These are phyloP conservation scores for Zasmidium angulare DNA, from an alignment of 2,329 filamentous ascomycete genomes.

Conservation along the genomic window DNA sequence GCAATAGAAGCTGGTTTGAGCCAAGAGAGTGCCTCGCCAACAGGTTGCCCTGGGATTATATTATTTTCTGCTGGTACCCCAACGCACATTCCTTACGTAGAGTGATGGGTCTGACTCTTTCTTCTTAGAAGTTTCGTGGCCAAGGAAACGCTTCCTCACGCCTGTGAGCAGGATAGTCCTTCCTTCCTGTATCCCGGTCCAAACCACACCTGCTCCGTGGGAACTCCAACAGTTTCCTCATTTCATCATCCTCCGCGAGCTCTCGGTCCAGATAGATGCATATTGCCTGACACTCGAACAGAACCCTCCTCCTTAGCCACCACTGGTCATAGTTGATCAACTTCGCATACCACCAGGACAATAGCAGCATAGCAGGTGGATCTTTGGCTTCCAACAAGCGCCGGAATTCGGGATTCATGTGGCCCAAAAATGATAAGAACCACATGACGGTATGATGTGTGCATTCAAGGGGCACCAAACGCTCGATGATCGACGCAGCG, in stretches of 20 bases:
- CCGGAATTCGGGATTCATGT: slow-evolving; percentile 47
- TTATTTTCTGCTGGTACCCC: too few relatives aligned
- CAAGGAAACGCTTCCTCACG: neutral
- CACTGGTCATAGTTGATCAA: slow-evolving; percentile 47
- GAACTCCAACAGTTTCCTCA: slow-evolving; percentile 14
- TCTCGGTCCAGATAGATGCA: slow-evolving; percentile 41
- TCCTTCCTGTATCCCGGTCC: neutral
- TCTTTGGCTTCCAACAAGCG: slow-evolving; percentile 53
- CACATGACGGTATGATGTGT: slow-evolving; percentile 44
- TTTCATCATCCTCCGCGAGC: slow-evolving; percentile 10
- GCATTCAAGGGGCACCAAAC: slow-evolving; percentile 38
- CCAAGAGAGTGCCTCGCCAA: too few relatives aligned
- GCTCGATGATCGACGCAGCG: slow-evolving; percentile 35
- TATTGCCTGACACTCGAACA: slow-evolving; percentile 53
- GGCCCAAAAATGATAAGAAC: slow-evolving; percentile 51
- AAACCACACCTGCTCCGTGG: slow-evolving; percentile 11
- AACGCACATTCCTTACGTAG: too few relatives aligned
- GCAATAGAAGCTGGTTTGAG: too few relatives aligned
- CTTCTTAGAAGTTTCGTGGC: neutral
- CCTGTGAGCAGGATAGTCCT: neutral
- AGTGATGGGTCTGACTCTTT: too few relatives aligned
- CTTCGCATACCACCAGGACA: slow-evolving; percentile 58
- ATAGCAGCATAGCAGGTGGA: slow-evolving; percentile 52
- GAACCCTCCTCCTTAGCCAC: slow-evolving; percentile 51
- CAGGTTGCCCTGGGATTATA: too few relatives aligned